Percentiles rank a stretch among this genome's conserved stretches.
phyloP scores from a whole-genome alignment of 768 basidiomycete genomes.

The Termitomyces sp. region DNA sequence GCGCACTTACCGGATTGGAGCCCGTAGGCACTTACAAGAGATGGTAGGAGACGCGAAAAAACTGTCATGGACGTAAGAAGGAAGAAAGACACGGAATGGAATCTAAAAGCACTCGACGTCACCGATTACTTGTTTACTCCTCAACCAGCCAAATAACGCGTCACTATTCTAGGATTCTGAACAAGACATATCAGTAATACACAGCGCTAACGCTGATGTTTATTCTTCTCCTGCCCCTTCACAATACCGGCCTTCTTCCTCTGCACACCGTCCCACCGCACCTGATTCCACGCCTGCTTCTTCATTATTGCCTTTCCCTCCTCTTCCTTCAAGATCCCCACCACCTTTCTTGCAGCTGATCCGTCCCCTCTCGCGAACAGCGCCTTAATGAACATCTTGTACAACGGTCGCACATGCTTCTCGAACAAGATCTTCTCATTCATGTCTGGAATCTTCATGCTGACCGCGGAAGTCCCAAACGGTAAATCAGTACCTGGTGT shows the following conservation, averaged over 20 bases:
- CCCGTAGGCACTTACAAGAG: conserved; percentile 41
- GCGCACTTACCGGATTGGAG: conserved; percentile 38
- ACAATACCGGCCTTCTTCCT: conserved; percentile 17
- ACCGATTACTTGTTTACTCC: not conserved
- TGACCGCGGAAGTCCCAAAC: conserved; percentile 32
- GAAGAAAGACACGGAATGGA: not conserved
- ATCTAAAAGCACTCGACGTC: not conserved
- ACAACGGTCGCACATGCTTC: conserved; percentile 60
- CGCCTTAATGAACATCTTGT: conserved; percentile 67
- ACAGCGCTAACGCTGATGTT: not conserved
- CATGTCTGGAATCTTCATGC: conserved; percentile 28
- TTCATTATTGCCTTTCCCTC: conserved; percentile 20
- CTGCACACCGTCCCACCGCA: conserved; percentile 24
- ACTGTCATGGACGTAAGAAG: conserved; percentile 26
- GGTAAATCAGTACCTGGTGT: conserved; percentile 27
- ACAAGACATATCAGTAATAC: not conserved
- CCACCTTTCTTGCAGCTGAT: conserved; percentile 43
- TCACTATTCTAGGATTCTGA: not conserved
- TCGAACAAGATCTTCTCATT: conserved; percentile 44
- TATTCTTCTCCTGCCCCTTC: not conserved
- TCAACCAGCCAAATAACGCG: not conserved
- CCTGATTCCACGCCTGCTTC: conserved; percentile 26
- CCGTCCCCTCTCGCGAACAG: conserved; percentile 52
- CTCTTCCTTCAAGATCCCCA: conserved; percentile 50
- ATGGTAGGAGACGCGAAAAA: conserved; percentile 49